A percentile compares a stretch with the other conserved stretches of the same genome.
Conservation (phyloP, 441 rosid genomes). For the Arabidopsis hybrid region DNA sequence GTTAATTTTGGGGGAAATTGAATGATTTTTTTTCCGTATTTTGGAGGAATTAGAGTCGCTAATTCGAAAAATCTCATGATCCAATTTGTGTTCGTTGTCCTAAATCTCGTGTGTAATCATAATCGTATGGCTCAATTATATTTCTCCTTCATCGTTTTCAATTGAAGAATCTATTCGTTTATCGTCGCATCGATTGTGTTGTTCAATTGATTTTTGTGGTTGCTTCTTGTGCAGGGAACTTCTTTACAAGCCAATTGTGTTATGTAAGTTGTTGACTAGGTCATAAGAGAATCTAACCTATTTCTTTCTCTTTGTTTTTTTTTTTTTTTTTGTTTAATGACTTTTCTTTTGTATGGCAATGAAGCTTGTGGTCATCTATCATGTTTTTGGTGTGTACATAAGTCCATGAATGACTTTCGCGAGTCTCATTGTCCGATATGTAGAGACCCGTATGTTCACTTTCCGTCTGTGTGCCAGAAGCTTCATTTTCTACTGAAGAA, state of each 20-base stretch:
- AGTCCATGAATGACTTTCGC: constrained; percentile 50
- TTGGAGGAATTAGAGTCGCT: no score
- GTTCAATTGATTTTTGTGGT: constrained; percentile 5
- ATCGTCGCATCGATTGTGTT: background rate
- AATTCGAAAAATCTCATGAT: constrained; percentile 17
- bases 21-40: no score
- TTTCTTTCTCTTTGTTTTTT: background rate
- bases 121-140: background rate
- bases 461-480: constrained; percentile 64
- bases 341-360: constrained; percentile 16
- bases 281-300: background rate
- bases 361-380: constrained; percentile 91
- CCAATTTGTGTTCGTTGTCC: background rate
- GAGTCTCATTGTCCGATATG: constrained; percentile 76
- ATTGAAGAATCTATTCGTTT: background rate
- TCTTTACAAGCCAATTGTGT: constrained; percentile 79
- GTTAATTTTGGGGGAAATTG: background rate
- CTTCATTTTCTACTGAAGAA: constrained; percentile 73
- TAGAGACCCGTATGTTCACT: constrained; percentile 66
- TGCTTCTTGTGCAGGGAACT: constrained; percentile 69
- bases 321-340: background rate
- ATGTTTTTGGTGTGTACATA: constrained; percentile 92
- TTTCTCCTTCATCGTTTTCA: background rate
- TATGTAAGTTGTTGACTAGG: constrained; percentile 64
- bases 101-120: background rate